Evolutionary conservation across 176 grass and related monocot genomes (phyloP), one percentile per base, ranked within the genome.

Genomic region (Guadua angustifolia): DNA sequence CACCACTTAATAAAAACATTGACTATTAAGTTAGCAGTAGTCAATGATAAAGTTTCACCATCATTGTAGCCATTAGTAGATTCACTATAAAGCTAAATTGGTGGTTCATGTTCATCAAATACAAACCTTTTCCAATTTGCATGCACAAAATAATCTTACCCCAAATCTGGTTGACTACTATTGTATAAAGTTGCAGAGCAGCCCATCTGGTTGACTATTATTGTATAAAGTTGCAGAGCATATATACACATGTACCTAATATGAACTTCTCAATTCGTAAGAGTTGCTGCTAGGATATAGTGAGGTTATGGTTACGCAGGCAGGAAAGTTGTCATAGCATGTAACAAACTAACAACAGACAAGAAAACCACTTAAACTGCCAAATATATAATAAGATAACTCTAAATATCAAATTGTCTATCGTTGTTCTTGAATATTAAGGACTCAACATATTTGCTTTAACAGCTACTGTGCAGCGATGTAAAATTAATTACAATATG

Each of bases 401-500:
- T 42, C 24, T 26, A 72, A 18, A 21, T 47, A 66, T 68, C 15
- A 36, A 63, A 57, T 22, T 75, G 49, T 76, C 3, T 25, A 44
- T 44, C 67, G 74, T 62, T 4, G 18, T 36, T 80, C 11, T 46
- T 64, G 17, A 79, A 65, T 62, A 73, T 38, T 86, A 56, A 67
- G 36, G 38, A 67, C 33, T 78, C 46, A 19, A 61, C 9, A 67
- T 45, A 47, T 71, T 65, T 52, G 35, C 24, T 72, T 72, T 36
- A 83, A 56, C 75, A 66, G 56, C 36, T 65, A 78, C 44, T 2
- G 22, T 26, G 25, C 19, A 66, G 9, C 43, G 79, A 73, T 64
- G 66, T 71, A 72, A 83, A 66, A 25, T 8, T 55, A 57, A 82
- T n/a, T 66, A 68, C 36, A 66, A 29, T 46, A 73, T 56, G 45